phyloP scores from a whole-genome alignment of 257 asterid species.

The Cynanchum wilfordii region DNA sequence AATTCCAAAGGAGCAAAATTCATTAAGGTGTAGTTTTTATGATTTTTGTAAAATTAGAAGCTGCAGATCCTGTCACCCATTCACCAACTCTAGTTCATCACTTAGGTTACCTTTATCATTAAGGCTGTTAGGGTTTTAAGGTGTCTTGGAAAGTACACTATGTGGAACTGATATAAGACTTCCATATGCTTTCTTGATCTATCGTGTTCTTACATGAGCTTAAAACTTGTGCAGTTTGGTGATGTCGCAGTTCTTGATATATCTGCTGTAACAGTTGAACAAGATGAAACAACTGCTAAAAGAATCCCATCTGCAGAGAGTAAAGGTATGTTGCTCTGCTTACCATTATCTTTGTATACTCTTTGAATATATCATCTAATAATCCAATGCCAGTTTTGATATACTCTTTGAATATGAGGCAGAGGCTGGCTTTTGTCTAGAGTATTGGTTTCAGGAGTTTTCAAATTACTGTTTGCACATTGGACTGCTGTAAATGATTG shows the following conservation, averaged over 20 bases:
- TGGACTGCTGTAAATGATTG: background rate
- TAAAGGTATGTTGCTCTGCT: conserved; percentile 48
- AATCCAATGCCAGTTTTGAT: background rate
- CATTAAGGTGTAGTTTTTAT: background rate
- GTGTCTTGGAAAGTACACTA: background rate
- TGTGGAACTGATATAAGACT: background rate
- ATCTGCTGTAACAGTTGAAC: conserved; percentile 76
- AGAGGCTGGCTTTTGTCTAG: background rate
- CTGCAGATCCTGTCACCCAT: background rate
- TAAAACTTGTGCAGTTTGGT: conserved; percentile 51
- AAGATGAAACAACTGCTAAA: conserved; percentile 59
- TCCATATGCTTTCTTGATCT: background rate
- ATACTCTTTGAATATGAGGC: background rate
- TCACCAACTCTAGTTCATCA: background rate
- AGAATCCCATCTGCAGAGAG: conserved; percentile 94
- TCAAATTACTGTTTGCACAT: background rate
- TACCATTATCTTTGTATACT: background rate
- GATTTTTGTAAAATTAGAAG: background rate
- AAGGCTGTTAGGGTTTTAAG: background rate
- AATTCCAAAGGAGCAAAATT: background rate
- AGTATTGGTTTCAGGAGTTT: background rate
- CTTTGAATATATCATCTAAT: background rate
- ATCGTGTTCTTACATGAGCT: conserved; percentile 2
- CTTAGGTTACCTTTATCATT: too few relatives aligned
- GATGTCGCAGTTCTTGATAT: conserved; percentile 92